Conservation (phyloP, 805 yeast genomes). For the Wickerhamiella slavikovae region DNA sequence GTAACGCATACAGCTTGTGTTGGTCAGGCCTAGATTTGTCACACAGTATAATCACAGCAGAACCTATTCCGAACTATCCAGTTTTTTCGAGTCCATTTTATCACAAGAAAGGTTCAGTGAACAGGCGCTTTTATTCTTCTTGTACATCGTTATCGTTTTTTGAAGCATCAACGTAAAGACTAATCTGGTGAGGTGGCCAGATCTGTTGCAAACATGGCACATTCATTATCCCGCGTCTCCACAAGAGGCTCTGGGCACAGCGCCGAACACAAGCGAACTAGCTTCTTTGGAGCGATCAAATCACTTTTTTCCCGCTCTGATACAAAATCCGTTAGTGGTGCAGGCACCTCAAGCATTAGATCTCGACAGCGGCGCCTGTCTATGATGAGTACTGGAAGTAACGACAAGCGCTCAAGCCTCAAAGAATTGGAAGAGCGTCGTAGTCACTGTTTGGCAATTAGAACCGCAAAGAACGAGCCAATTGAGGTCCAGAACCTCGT, state of each 20-base stretch:
- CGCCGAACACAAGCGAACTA: neutral
- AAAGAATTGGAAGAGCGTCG: conserved; percentile 10
- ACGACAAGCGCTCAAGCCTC: conserved; percentile 2
- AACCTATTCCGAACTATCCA: too few species aligned
- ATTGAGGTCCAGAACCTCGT: conserved; percentile 12
- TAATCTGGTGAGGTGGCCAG: too few species aligned
- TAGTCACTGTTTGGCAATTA: conserved; percentile 12
- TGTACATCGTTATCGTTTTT: too few species aligned
- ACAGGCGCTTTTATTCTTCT: too few species aligned
- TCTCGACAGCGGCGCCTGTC: conserved; percentile 2
- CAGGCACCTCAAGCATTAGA: too few species aligned
- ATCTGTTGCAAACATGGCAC: too few species aligned
- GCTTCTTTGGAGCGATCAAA: conserved; percentile 4
- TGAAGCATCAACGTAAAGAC: too few species aligned
- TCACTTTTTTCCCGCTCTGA: conserved; percentile 1
- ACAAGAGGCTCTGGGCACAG: neutral
- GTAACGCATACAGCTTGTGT: too few species aligned
- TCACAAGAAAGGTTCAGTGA: too few species aligned
- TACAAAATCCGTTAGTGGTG: neutral
- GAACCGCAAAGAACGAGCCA: conserved; percentile 14
- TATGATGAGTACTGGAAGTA: conserved; percentile 2
- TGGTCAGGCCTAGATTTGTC: too few species aligned
- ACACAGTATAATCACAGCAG: too few species aligned
- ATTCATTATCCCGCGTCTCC: neutral
- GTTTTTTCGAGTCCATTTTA: too few species aligned